A percentile compares a stretch with the other conserved stretches of the same genome.
Evolutionary conservation across 352 stramenopile genomes (phyloP).

Genomic region (Globisporangium rhizosaccharum): DNA sequence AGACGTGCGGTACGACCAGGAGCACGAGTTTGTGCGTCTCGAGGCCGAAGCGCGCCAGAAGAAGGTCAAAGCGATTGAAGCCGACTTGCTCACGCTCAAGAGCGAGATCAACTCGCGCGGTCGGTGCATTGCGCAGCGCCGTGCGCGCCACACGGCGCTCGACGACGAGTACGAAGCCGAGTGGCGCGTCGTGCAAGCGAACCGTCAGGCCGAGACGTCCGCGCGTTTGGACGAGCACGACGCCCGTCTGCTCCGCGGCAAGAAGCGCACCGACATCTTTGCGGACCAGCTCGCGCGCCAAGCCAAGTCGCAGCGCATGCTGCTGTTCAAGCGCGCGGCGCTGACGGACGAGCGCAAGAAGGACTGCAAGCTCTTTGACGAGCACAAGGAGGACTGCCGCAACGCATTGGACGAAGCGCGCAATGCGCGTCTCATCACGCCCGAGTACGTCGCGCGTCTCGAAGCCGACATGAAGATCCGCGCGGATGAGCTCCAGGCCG

Average conservation of each 20-base stretch:
- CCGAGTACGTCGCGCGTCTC: slow-evolving; percentile 79
- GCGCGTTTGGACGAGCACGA: slow-evolving; percentile 62
- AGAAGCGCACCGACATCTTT: slow-evolving; percentile 84
- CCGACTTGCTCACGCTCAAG: slow-evolving; percentile 71
- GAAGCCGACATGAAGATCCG: slow-evolving; percentile 86
- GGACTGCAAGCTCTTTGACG: slow-evolving; percentile 73
- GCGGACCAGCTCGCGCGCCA: slow-evolving; percentile 71
- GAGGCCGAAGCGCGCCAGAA: slow-evolving; percentile 71
- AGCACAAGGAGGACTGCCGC: slow-evolving; percentile 83
- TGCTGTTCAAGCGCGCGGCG: slow-evolving; percentile 82
- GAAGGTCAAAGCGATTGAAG: slow-evolving; percentile 81
- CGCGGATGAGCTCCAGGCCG: slow-evolving; percentile 59
- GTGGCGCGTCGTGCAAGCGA: slow-evolving; percentile 68
- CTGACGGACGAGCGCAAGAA: slow-evolving; percentile 82
- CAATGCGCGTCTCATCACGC: slow-evolving; percentile 69
- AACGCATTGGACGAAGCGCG: slow-evolving; percentile 65
- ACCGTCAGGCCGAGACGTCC: slow-evolving; percentile 59
- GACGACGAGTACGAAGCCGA: slow-evolving; percentile 84
- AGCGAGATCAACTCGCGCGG: slow-evolving; percentile 69
- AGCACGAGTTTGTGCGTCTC: slow-evolving; percentile 79
- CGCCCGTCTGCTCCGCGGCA: slow-evolving; percentile 63
- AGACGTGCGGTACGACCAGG: slow-evolving; percentile 77
- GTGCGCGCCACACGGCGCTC: slow-evolving; percentile 61
- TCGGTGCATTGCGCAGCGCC: slow-evolving; percentile 69
- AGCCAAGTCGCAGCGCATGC: slow-evolving; percentile 79